Percentiles rank a stretch among this genome's conserved stretches.
Evolutionary conservation across 2,329 filamentous ascomycete genomes (phyloP).

Genomic region (Nemania sp.): DNA sequence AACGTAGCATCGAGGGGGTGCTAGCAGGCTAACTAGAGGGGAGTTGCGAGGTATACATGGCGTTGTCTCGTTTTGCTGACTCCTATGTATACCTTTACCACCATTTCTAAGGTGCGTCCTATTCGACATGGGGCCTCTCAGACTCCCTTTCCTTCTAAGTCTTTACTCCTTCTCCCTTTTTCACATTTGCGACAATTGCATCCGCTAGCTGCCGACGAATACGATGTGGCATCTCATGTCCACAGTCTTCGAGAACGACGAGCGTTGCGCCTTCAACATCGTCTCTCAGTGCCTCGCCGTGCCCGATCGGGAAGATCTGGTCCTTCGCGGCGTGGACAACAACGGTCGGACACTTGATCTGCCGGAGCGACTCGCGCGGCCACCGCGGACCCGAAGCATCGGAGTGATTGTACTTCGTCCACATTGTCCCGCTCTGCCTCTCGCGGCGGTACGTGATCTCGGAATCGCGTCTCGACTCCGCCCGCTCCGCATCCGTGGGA

Average conservation of each 20-base stretch:
- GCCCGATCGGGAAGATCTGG: constrained; percentile 46
- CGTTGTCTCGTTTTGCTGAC: too few relatives aligned
- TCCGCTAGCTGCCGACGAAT: constrained; percentile 17
- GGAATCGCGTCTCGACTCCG: constrained; percentile 33
- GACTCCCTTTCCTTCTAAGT: too few relatives aligned
- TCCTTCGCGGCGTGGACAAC: constrained; percentile 50
- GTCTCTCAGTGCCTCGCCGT: constrained; percentile 45
- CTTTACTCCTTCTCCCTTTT: constrained; percentile 12
- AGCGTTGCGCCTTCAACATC: constrained; percentile 43
- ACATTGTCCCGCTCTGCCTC: constrained; percentile 45
- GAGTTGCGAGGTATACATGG: too few relatives aligned
- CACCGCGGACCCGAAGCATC: constrained; percentile 42
- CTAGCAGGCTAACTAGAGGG: too few relatives aligned
- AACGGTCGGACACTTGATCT: constrained; percentile 45
- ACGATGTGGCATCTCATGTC: constrained; percentile 52
- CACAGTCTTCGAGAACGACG: constrained; percentile 38
- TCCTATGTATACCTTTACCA: too few relatives aligned
- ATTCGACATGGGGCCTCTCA: too few relatives aligned
- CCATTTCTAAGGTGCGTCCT: too few relatives aligned
- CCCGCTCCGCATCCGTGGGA: constrained; percentile 36
- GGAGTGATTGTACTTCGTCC: constrained; percentile 48
- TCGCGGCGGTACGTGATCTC: constrained; percentile 40
- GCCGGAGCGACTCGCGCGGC: constrained; percentile 44
- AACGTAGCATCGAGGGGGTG: too few relatives aligned
- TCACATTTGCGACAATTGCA: constrained; percentile 27